A percentile compares a stretch with the other conserved stretches of the same genome.
phyloP scores from a whole-genome alignment of 257 asterid genomes.

The Verbena officinalis region DNA sequence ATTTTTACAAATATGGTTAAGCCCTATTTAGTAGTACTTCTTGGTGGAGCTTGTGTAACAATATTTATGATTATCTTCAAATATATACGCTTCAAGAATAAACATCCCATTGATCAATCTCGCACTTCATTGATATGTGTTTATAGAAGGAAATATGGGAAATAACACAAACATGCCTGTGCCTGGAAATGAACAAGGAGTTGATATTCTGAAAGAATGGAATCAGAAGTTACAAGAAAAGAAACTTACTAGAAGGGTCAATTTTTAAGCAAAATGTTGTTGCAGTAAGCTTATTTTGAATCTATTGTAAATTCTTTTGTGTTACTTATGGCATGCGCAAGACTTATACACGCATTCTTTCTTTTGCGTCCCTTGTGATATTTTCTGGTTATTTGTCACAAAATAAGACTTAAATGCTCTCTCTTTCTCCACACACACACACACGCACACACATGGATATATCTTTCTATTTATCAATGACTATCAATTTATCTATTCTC shows the following conservation, averaged over 20 bases:
- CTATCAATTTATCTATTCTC: neutral
- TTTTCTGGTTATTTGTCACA: neutral
- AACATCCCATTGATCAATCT: neutral
- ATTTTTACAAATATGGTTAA: neutral
- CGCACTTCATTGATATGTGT: constrained; percentile 1
- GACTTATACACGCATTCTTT: neutral
- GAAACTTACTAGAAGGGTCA: neutral
- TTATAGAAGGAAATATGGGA: neutral
- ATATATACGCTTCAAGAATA: neutral
- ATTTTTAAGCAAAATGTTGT: neutral
- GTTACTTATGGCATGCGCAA: neutral
- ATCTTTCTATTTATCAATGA: neutral
- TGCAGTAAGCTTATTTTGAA: neutral
- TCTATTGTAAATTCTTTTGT: neutral
- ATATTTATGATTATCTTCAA: neutral
- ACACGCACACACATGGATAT: neutral
- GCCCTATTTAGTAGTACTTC: neutral
- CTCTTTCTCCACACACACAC: neutral
- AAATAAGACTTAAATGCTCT: neutral
- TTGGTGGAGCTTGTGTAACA: neutral
- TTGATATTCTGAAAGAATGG: neutral
- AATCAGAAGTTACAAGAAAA: constrained; percentile 4
- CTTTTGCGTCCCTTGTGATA: neutral
- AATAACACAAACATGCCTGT: neutral
- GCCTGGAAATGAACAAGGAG: neutral